Base-by-base conservation (phyloP, 768 basidiomycete species). In the Hypholoma fasciculare region DNA sequence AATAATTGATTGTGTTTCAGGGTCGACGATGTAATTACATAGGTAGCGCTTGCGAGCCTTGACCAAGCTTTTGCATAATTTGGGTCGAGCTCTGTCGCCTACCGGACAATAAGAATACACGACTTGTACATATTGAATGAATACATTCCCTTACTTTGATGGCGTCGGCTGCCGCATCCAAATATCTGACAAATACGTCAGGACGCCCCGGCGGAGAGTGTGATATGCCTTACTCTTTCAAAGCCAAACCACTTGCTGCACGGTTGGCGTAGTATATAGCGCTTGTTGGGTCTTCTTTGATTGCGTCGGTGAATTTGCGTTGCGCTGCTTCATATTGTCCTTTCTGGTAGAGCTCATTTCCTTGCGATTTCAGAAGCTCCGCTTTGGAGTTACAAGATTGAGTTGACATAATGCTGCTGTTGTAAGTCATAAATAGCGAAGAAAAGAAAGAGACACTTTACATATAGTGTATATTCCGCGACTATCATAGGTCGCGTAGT, bases 201-300 rank as follows among this genome's bases (percentile, higher is more conserved):
- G 20, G 30, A 34, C 19, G 13, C 5, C 9, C 34, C n/a, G 42
- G n/a, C 13, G 20, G 30, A 30, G 19, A 19, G 16, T 9, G 1
- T 34, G 30, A 42, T 19, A 49, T 51, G 49, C 37, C 64, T 44
- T 37, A 77, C 78, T 69, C 71, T 57, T 74, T 73, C 67, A 78
- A 60, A 1, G 66, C 68, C 38, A 77, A 56, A 38, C 65, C 65
- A 49, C 72, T 72, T 19, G 78, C 80, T 4, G 80, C 77, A 14
- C 79, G 75, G 63, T 82, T 82, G 17, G 75, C 72, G 59, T 74
- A 78, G 16, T 80, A 65, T 4, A 82, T 63, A 0, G 78, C 74
- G 60, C 78, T 78, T 17, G 65, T 63, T 8, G 70, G 70, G 39
- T 76, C 71, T 57, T 69, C 65, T 48, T 68, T 68, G 60, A 82